Evolutionary conservation across 768 basidiomycete genomes (phyloP).

Genomic region (Trametes elegans): DNA sequence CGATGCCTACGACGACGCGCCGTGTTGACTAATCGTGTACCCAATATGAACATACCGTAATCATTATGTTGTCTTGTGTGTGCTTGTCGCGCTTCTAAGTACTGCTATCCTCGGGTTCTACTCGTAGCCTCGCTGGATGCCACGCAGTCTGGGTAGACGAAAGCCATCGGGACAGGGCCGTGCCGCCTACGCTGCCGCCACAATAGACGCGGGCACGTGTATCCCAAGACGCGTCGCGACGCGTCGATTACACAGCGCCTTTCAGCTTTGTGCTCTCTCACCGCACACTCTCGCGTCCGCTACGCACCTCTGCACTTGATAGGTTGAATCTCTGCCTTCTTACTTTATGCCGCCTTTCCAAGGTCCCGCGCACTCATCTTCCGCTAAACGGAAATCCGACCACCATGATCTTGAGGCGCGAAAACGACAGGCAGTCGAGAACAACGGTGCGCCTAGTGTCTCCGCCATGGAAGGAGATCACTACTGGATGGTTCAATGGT

Average conservation of each 20-base stretch:
- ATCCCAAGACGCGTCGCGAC: slow-evolving; percentile 14
- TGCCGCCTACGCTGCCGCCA: too few relatives aligned
- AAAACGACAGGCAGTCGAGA: slow-evolving; percentile 25
- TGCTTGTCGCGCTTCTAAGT: too few relatives aligned
- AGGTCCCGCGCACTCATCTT: not conserved
- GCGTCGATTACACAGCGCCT: slow-evolving; percentile 10
- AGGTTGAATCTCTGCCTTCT: not conserved
- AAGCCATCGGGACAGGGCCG: too few relatives aligned
- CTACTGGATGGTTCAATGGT: slow-evolving; percentile 85
- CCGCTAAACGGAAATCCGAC: slow-evolving; percentile 26
- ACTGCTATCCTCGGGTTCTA: too few relatives aligned
- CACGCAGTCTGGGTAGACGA: too few relatives aligned
- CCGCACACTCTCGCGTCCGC: not conserved
- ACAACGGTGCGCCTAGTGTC: slow-evolving; percentile 5
- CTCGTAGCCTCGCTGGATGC: too few relatives aligned
- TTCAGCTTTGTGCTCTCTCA: not conserved
- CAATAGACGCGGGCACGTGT: slow-evolving; percentile 19
- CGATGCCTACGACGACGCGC: too few relatives aligned
- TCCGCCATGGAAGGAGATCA: slow-evolving; percentile 27
- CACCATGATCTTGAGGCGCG: slow-evolving; percentile 16
- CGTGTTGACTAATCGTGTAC: too few relatives aligned
- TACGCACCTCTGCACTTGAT: not conserved
- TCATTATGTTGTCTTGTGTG: too few relatives aligned
- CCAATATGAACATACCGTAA: too few relatives aligned
- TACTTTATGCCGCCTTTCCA: slow-evolving; percentile 20